Percentiles rank a stretch among this genome's conserved stretches.
Evolutionary conservation across 306 rosid genomes (phyloP).

Genomic region (Begonia fuchsioides): DNA sequence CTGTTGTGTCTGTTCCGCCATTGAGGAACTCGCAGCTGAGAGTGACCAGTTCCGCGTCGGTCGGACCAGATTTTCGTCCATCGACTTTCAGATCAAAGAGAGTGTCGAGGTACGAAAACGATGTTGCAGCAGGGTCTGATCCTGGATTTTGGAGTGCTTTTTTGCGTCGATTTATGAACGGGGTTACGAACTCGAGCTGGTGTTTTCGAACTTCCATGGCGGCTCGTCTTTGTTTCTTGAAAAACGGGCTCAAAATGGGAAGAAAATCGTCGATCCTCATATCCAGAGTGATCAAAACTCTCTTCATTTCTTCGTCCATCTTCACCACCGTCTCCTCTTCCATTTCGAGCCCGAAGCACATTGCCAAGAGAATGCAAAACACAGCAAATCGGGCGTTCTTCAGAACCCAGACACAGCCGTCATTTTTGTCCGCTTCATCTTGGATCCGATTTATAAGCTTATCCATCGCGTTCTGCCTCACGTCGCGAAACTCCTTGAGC

Average conservation of each 20-base stretch:
- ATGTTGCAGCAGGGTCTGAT: constrained; percentile 43
- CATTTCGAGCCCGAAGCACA: constrained; percentile 88
- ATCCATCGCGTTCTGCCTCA: constrained; percentile 58
- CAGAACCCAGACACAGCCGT: constrained; percentile 48
- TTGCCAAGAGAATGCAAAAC: constrained; percentile 61
- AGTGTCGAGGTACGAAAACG: constrained; percentile 28
- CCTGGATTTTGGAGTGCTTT: constrained; percentile 58
- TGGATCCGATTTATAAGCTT: constrained; percentile 34
- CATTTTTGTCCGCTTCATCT: constrained; percentile 40
- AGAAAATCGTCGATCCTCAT: constrained; percentile 83
- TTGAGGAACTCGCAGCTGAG: constrained; percentile 15
- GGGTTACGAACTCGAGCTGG: constrained; percentile 48
- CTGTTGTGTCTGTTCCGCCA: constrained; percentile 12
- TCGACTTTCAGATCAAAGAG: constrained; percentile 9
- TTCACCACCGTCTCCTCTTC: constrained; percentile 51
- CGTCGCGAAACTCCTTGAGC: constrained; percentile 48
- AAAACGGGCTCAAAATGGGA: constrained; percentile 61
- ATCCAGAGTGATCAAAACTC: constrained; percentile 41
- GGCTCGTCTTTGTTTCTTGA: constrained; percentile 61
- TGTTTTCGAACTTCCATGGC: constrained; percentile 45
- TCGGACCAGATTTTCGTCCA: constrained; percentile 1
- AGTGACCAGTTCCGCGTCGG: constrained; percentile 7
- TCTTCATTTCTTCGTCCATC: constrained; percentile 60
- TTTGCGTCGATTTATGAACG: constrained; percentile 45
- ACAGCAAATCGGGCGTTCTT: constrained; percentile 63